Evolutionary conservation across 2,329 filamentous ascomycete species (phyloP), one percentile per base, ranked within the genome.

Genomic region (Arthrobotrys sphaeroides): DNA sequence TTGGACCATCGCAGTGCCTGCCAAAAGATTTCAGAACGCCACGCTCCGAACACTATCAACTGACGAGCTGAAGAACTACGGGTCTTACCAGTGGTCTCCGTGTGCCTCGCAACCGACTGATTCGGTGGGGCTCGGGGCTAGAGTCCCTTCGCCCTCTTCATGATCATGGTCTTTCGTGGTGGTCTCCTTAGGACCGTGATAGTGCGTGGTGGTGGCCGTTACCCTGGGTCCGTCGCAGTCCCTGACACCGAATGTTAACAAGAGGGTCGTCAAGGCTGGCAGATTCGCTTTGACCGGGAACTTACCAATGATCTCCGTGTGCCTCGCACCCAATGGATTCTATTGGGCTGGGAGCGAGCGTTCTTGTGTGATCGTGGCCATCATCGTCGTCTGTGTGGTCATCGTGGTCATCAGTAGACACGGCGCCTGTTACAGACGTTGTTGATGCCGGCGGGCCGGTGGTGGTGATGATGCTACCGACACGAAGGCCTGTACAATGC

Each of bases 361-460:
- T 62, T 38, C 59, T 28, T 2, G 55, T 60, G 13, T 60, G 55
- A 13, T 43, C 36, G 13, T 60, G 55, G 36, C 31, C 55, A 13
- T 43, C 40, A n/a, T 62, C 38, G 28, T 62, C 59, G 7, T 62
- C 59, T 7, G 59, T 62, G 18, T 62, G 59, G 13, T 62, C 40
- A 24, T 47, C 59, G 22, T 60, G 36, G 55, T 60, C 55, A n/a
- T 60, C 55, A 5, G 33, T 43, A 36, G 36, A 43, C 5, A 24
- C 20, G 36, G n/a, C n/a, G n/a, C n/a, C n/a, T n/a, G 38, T 43
- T 18, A 38, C n/a, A 13, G 18, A 13, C 13, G 55, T 18, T 6
- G 36, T 60, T 5, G 28, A 16, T 26, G n/a, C 12, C 18, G 55
- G 18, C 10, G 55, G 36, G 0, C 36, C 55, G 13, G 55, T 60